Conservation (phyloP, 495 filamentous ascomycete species). For the Aspergillus mulundensis region DNA sequence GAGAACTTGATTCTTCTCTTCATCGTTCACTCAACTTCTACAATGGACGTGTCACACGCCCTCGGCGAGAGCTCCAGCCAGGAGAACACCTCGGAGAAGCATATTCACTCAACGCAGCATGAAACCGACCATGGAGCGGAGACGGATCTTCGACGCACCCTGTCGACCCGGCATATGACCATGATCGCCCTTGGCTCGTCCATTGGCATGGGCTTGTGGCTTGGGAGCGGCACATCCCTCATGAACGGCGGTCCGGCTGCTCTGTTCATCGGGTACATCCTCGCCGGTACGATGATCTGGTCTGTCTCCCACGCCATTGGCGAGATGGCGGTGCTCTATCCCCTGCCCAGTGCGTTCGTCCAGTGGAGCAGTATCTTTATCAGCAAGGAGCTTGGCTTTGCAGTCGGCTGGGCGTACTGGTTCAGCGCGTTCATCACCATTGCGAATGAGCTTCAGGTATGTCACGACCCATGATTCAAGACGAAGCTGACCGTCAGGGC, state of each 20-base stretch:
- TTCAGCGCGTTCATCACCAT: conserved; percentile 41
- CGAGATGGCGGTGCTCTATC: conserved; percentile 48
- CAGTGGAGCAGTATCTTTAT: conserved; percentile 46
- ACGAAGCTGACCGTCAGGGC: conserved; percentile 12
- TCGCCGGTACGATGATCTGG: conserved; percentile 33
- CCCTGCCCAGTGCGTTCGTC: conserved; percentile 51
- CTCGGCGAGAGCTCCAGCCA: conserved; percentile 5
- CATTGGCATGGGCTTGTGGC: conserved; percentile 30
- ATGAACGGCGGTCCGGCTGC: conserved; percentile 24
- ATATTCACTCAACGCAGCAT: not conserved
- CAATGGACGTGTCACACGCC: not conserved
- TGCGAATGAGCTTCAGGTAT: conserved; percentile 43
- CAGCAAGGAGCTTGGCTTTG: conserved; percentile 44
- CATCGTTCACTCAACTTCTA: not conserved
- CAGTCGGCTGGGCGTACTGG: conserved; percentile 51
- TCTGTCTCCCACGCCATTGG: conserved; percentile 38
- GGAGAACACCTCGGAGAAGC: conserved; percentile 10
- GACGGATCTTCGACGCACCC: conserved; percentile 23
- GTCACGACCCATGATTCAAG: not conserved
- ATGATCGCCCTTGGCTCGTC: conserved; percentile 33
- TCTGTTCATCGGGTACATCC: conserved; percentile 48
- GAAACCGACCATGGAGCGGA: conserved; percentile 22
- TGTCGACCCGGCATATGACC: conserved; percentile 30
- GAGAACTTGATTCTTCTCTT: too few species aligned
- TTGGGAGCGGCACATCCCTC: conserved; percentile 24